Conservation (phyloP, 495 filamentous ascomycete genomes). For the Aspergillus saccharolyticus region DNA sequence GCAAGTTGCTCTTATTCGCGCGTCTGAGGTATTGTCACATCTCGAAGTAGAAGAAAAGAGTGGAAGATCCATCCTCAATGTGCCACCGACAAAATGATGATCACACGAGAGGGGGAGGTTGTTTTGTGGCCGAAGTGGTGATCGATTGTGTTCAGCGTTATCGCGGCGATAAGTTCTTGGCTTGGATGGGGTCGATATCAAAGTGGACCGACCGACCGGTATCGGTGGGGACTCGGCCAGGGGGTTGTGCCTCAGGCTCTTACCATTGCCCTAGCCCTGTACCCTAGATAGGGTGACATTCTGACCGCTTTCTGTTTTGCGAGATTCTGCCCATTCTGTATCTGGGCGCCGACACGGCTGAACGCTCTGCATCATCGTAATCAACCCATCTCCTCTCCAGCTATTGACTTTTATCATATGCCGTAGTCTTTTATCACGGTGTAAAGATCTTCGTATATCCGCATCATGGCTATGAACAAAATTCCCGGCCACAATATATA, state of each 20-base stretch:
- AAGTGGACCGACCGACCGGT: not conserved
- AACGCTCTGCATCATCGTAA: conserved; percentile 1
- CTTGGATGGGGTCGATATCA: not conserved
- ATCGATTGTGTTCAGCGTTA: not conserved
- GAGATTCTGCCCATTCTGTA: too few species aligned
- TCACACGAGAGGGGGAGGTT: too few species aligned
- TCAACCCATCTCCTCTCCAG: too few species aligned
- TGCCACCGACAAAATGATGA: not conserved
- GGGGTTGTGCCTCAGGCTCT: conserved; percentile 10
- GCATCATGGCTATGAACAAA: conserved; percentile 42
- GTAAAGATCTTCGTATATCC: not conserved
- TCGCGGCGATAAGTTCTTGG: not conserved
- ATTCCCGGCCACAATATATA: conserved; percentile 72
- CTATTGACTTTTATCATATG: not conserved
- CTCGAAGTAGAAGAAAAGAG: not conserved
- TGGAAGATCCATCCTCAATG: not conserved
- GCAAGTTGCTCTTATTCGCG: not conserved
- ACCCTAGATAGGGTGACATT: conserved; percentile 15
- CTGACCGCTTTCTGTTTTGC: not conserved
- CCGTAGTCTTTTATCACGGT: not conserved
- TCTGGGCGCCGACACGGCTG: not conserved
- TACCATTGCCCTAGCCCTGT: conserved; percentile 24
- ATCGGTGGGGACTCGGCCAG: not conserved
- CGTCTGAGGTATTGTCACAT: not conserved
- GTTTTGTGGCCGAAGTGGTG: too few species aligned